Evolutionary conservation across 2,329 filamentous ascomycete genomes (phyloP).

Genomic region (Nannizzia gypsea): DNA sequence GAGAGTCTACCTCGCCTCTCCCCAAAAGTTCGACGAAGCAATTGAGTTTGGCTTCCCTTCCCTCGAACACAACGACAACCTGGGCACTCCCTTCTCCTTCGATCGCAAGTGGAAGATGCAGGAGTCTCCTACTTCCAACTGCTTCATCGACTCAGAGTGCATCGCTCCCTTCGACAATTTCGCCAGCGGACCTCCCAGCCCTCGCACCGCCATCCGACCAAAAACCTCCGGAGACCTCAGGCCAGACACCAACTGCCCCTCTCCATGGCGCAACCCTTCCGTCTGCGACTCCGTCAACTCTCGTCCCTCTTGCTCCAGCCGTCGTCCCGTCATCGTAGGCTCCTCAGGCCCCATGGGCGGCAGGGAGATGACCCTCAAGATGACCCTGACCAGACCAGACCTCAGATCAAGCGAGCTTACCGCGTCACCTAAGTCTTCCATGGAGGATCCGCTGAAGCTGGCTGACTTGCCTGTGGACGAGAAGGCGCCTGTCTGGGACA

Average conservation of each 20-base stretch:
- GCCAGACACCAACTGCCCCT: not conserved
- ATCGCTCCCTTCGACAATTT: not conserved
- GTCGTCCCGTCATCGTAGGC: conserved; percentile 15
- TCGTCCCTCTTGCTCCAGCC: conserved; percentile 9
- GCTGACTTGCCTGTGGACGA: conserved; percentile 40
- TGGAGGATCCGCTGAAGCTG: conserved; percentile 43
- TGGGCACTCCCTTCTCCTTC: conserved; percentile 14
- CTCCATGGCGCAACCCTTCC: not conserved
- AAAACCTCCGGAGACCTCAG: conserved; percentile 5
- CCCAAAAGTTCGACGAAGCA: conserved; percentile 91
- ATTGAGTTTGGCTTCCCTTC: conserved; percentile 82
- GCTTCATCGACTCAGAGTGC: not conserved
- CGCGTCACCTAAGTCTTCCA: conserved; percentile 28
- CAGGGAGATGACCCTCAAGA: conserved; percentile 88
- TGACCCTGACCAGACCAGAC: conserved; percentile 87
- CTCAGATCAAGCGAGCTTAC: conserved; percentile 42
- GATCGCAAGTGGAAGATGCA: conserved; percentile 30
- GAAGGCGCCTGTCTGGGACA: conserved; percentile 33
- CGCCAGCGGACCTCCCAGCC: not conserved
- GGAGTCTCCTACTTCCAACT: conserved; percentile 26
- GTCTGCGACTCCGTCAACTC: not conserved
- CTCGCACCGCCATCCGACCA: conserved; percentile 6
- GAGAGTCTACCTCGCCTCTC: conserved; percentile 72
- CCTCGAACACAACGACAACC: conserved; percentile 26
- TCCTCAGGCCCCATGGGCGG: conserved; percentile 43